Percentiles rank a stretch among this genome's conserved stretches.
These are phyloP conservation scores for Hypericum androsaemum DNA, from an alignment of 345 rosid genomes.

Conservation along the genomic window DNA sequence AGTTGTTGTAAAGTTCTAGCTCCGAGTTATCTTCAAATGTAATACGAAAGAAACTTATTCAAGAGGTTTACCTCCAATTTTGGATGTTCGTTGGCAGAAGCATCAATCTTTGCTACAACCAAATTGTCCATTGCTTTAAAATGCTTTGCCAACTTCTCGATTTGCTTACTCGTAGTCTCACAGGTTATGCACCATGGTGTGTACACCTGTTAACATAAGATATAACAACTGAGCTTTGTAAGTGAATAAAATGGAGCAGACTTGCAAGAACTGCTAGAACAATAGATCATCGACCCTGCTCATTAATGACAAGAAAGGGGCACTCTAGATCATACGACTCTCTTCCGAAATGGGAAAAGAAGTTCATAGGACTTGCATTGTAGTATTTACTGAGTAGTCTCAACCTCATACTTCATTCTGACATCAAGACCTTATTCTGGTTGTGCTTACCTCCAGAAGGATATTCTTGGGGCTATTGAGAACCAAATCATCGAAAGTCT, in stretches of 20 bases:
- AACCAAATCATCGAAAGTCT: conserved; percentile 69
- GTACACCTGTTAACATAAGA: conserved; percentile 37
- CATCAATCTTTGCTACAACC: conserved; percentile 76
- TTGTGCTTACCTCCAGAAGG: conserved; percentile 63
- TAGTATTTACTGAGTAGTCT: no score
- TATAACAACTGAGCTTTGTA: neutral
- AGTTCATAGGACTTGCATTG: no score
- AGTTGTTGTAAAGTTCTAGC: neutral
- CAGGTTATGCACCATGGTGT: conserved; percentile 83
- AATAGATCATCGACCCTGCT: no score
- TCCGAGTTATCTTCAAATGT: neutral
- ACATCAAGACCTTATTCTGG: neutral
- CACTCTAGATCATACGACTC: no score
- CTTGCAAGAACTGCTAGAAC: no score
- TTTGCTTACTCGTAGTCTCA: conserved; percentile 58
- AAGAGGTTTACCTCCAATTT: conserved; percentile 44
- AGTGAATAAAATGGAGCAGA: no score
- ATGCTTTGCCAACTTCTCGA: conserved; percentile 80
- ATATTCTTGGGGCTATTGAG: conserved; percentile 56
- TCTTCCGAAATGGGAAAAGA: no score
- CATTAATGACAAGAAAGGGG: no score
- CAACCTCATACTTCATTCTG: no score
- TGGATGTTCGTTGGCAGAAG: conserved; percentile 73
- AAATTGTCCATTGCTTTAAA: conserved; percentile 55
- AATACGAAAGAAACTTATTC: neutral